phyloP scores from a whole-genome alignment of 2,329 filamentous ascomycete genomes.

The Pseudofabraea citricarpa region DNA sequence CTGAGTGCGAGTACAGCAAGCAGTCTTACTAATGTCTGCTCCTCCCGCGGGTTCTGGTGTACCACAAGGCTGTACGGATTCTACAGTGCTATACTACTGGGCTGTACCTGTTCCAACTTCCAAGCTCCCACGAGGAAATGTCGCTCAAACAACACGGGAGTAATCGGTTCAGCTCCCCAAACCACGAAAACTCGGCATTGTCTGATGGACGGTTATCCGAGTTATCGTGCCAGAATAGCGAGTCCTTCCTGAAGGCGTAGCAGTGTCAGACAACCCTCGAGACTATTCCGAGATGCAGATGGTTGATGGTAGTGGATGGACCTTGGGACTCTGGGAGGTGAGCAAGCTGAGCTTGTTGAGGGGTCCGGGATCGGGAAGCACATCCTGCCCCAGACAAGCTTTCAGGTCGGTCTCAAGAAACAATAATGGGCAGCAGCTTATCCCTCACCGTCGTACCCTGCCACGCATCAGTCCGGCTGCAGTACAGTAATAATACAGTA shows the following conservation, averaged over 20 bases:
- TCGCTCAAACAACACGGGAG: slow-evolving; percentile 8
- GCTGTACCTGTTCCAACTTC: not conserved
- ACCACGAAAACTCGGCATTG: slow-evolving; percentile 14
- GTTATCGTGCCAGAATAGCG: too few relatives aligned
- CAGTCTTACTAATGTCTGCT: not conserved
- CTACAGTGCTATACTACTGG: not conserved
- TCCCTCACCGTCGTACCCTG: not conserved
- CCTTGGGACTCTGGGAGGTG: not conserved
- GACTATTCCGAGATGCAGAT: not conserved
- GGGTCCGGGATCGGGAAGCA: not conserved
- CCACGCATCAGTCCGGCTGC: not conserved
- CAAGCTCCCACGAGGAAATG: not conserved
- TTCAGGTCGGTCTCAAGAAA: not conserved
- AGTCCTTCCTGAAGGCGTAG: not conserved
- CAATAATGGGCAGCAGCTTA: not conserved
- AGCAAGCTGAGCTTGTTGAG: not conserved
- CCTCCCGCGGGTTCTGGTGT: not conserved
- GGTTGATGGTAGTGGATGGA: not conserved
- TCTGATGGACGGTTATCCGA: slow-evolving; percentile 7
- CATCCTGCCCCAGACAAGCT: too few relatives aligned
- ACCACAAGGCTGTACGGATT: not conserved
- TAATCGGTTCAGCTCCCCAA: slow-evolving; percentile 8
- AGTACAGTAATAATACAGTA: too few relatives aligned
- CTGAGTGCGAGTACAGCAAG: not conserved
- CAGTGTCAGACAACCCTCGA: slow-evolving; percentile 27